phyloP scores from a whole-genome alignment of 2,329 filamentous ascomycete genomes.

The Colletotrichum trifolii region DNA sequence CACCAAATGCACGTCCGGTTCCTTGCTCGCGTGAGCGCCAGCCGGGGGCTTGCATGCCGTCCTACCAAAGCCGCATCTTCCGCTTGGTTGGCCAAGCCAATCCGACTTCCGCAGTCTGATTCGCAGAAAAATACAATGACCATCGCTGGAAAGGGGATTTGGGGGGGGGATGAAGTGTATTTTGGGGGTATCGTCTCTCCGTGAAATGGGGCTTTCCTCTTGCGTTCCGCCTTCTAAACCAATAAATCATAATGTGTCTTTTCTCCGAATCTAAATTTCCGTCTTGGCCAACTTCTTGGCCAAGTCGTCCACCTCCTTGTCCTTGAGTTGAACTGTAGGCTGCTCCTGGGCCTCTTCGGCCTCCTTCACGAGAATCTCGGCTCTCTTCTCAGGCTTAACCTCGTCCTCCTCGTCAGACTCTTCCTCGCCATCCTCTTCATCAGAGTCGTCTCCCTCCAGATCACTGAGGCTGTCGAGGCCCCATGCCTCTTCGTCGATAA shows the following conservation, averaged over 20 bases:
- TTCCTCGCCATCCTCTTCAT: constrained; percentile 67
- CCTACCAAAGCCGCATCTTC: not conserved
- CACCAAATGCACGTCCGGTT: not conserved
- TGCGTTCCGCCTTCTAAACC: constrained; percentile 36
- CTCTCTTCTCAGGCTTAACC: constrained; percentile 69
- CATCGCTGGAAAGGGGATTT: not conserved
- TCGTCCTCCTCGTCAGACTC: constrained; percentile 76
- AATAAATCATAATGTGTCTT: constrained; percentile 28
- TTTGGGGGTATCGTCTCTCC: constrained; percentile 38
- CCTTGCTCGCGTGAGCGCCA: not conserved
- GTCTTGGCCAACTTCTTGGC: constrained; percentile 82
- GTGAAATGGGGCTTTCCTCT: constrained; percentile 33
- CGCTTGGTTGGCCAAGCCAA: not conserved
- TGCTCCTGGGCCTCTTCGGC: constrained; percentile 79
- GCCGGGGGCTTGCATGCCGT: constrained; percentile 1
- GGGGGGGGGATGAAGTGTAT: constrained; percentile 33
- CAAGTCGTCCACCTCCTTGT: constrained; percentile 84
- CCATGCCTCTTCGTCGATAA: constrained; percentile 82
- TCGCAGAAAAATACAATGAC: not conserved
- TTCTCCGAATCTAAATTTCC: constrained; percentile 53
- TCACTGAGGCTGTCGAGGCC: constrained; percentile 88
- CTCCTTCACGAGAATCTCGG: constrained; percentile 76
- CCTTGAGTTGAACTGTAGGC: constrained; percentile 76
- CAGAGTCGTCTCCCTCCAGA: constrained; percentile 81
- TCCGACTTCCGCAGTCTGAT: not conserved